Conservation (phyloP, 2,329 filamentous ascomycete species). For the Calonectria fujianensis region DNA sequence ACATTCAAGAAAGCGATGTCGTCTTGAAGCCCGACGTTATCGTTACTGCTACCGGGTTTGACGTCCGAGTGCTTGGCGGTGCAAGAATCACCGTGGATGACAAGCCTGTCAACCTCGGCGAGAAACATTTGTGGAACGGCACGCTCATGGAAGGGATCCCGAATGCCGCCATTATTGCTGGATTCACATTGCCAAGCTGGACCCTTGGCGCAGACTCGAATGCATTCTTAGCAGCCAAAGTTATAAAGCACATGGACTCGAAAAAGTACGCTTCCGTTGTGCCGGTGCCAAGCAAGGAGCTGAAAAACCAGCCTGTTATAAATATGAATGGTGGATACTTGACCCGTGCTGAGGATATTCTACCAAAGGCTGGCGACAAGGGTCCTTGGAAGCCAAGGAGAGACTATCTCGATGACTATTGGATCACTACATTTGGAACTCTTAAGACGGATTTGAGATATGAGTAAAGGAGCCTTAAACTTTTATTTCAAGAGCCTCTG, state of each 20-base stretch:
- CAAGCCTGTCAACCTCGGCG: neutral
- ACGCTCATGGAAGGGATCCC: conserved; percentile 10
- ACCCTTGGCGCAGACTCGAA: conserved; percentile 2
- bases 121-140: conserved; percentile 4
- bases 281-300: neutral
- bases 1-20: neutral
- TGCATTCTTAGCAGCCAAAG: neutral
- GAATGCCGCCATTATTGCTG: neutral
- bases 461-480: neutral
- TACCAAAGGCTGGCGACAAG: conserved; percentile 12
- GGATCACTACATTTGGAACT: neutral
- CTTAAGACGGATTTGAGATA: neutral
- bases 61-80: neutral
- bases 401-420: conserved; percentile 11
- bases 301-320: neutral
- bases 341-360: neutral
- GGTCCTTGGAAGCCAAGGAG: neutral
- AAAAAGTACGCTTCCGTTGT: neutral
- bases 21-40: conserved; percentile 10
- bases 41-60: conserved; percentile 1
- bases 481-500: neutral
- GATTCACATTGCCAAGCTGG: conserved; percentile 7
- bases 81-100: neutral
- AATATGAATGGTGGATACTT: conserved; percentile 15
- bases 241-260: neutral